Base-by-base conservation (phyloP, 2,329 filamentous ascomycete species). In the Alternaria ethzedia region DNA sequence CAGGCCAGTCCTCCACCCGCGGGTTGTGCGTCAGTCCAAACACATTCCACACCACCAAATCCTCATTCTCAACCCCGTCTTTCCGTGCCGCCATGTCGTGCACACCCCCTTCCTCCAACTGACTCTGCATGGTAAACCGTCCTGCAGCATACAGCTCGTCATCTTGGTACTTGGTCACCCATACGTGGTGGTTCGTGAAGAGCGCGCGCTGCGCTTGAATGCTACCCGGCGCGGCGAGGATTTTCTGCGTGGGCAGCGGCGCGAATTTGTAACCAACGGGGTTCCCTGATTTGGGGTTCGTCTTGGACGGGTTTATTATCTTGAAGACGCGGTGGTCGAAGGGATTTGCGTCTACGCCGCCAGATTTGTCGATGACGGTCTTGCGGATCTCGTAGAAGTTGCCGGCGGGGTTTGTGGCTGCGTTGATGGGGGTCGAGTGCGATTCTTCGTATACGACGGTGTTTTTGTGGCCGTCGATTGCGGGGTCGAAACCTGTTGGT, bases 311-410 rank as follows among this genome's bases (percentile, higher is more conserved):
- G 67, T 87, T 87, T 56, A 82, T 79, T 63, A 87, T 85, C 63
- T 86, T 87, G 79, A 86, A 86, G 6, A 83, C 78, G 9, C 85
- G 83, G 69, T 89, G 89, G 32, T 85, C 76, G 10, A 78, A 73
- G 0, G 87, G 86, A 61, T 86, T 86, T 0, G 87, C 85, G 55
- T 88, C 86, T 5, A 86, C 76, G 59, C 83, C 83, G 5, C 80
- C 71, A 1, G 86, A 83, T 45, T 77, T 78, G 36, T 83, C 79
- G 6, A 90, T 77, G 0, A 77, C 70, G 0, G 79, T 82, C 52
- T 87, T 84, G 17, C 81, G 79, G 47, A 90, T 77, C 61, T 86
- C 80, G 78, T 90, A 91, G 58, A 82, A 84, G 72, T 89, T 90
- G 26, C 89, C 89, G 43, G 84, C 81, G 0, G 89, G 88, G 69